phyloP scores from a whole-genome alignment of 1,284 basidiomycete species.

The Leccinum huronense region DNA sequence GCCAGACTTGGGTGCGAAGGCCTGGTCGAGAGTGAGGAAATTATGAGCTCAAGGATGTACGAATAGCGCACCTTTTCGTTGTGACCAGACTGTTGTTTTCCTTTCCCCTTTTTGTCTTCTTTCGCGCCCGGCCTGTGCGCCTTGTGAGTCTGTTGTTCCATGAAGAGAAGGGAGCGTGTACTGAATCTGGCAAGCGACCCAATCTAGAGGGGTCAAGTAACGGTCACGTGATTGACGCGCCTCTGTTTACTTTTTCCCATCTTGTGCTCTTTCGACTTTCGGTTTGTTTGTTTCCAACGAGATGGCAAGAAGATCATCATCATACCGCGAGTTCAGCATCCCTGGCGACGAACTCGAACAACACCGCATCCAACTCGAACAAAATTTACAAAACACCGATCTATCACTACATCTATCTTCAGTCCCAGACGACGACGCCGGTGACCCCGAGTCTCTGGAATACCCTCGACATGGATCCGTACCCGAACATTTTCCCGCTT shows the following conservation, averaged over 20 bases:
- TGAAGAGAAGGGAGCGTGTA: background rate
- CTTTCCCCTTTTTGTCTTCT: constrained; percentile 75
- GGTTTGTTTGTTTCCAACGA: constrained; percentile 22
- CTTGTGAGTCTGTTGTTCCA: constrained; percentile 69
- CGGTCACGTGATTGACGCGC: constrained; percentile 34
- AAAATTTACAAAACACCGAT: constrained; percentile 69
- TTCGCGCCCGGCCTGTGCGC: constrained; percentile 74
- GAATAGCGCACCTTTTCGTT: constrained; percentile 79
- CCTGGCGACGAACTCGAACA: constrained; percentile 68
- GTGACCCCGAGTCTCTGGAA: constrained; percentile 53
- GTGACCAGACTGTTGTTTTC: constrained; percentile 72
- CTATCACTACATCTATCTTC: constrained; percentile 64
- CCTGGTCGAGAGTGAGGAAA: constrained; percentile 44
- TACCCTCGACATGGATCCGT: constrained; percentile 64
- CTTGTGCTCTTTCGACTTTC: constrained; percentile 11
- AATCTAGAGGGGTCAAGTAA: constrained; percentile 14
- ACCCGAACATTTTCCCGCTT: constrained; percentile 51
- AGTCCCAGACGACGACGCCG: constrained; percentile 40
- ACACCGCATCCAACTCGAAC: constrained; percentile 68
- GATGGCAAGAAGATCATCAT: constrained; percentile 31
- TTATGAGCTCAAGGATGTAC: background rate
- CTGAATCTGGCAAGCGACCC: constrained; percentile 23
- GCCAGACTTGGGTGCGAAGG: constrained; percentile 92
- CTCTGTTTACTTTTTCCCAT: constrained; percentile 18
- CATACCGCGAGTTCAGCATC: constrained; percentile 43